A percentile compares a stretch with the other conserved stretches of the same genome.
These are phyloP conservation scores for Cyclostephanos invisitatus DNA, from an alignment of 108 stramenopile genomes.

Conservation along the genomic window DNA sequence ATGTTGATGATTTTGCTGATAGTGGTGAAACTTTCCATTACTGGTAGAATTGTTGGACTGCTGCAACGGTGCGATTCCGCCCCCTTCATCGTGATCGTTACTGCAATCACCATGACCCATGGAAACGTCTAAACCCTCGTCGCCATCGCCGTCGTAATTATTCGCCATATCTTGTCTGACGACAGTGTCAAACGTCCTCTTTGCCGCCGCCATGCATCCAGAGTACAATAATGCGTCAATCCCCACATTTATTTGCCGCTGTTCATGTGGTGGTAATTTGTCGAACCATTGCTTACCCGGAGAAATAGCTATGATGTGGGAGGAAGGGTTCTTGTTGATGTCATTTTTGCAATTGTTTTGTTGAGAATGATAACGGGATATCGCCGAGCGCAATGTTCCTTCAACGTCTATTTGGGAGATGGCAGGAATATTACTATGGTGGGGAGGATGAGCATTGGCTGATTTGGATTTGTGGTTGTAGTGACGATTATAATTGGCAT, in stretches of 20 bases:
- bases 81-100: neutral
- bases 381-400: conserved; percentile 36
- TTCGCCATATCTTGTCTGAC: conserved; percentile 57
- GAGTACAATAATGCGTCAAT: conserved; percentile 64
- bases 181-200: conserved; percentile 58
- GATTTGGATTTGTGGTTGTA: neutral
- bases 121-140: neutral
- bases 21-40: neutral
- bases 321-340: neutral
- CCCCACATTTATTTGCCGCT: conserved; percentile 56
- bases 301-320: conserved; percentile 14
- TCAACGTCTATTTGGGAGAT: conserved; percentile 41
- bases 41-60: neutral
- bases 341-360: neutral
- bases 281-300: conserved; percentile 55
- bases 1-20: neutral
- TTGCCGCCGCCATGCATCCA: conserved; percentile 71
- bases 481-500: neutral
- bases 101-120: neutral
- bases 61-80: neutral
- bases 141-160: neutral
- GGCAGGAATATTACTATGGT: conserved; percentile 5
- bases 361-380: conserved; percentile 27
- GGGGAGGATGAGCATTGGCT: neutral
- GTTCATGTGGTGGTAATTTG: conserved; percentile 37